Evolutionary conservation across 108 stramenopile species (phyloP), one percentile per base, ranked within the genome.

Genomic region (Skeletonema grethae): DNA sequence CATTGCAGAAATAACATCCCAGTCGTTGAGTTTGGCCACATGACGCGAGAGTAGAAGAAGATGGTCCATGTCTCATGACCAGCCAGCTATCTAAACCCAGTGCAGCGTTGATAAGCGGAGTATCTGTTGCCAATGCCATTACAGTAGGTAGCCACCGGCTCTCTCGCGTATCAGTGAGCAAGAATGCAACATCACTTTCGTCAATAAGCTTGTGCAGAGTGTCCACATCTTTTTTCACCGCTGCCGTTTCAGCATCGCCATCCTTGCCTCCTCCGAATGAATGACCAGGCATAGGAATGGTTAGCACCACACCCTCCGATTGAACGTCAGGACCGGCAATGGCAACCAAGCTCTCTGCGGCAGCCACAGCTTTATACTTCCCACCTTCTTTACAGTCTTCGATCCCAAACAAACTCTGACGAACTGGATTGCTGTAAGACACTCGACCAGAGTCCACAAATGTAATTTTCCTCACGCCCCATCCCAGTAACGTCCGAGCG

Each of bases 281-380:
- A 82, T 99, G 99, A 8, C 99, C 99, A 0, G 99, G 99, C 99
- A 99, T 99, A 56, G 99, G 98, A 75, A 99, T 99, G 32, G 93
- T 83, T 16, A 97, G 74, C 0, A 84, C 79, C 8, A 94, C 73
- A 5, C 94, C 98, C 30, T 83, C 63, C 11, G 80, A 75, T 15
- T 84, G 57, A n/a, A 97, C 89, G 70, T 91, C 94, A 7, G 98
- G 95, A 15, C 79, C 79, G 8, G 93, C 91, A 75, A 97, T 92
- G 18, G 70, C 20, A 7, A 64, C 53, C 58, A 99, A 73, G n/a
- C 96, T 93, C 11, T 88, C 88, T 1, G 97, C 98, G 7, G 98
- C 99, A 4, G 95, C 97, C 12, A 70, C 66, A n/a, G 97, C 97
- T 85, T 99, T 99, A 31, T 69, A 84, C 58, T 77, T 87, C 0